These are phyloP conservation scores for Pezicula rhizophila DNA, from an alignment of 2,329 filamentous ascomycete species.

Conservation along the genomic window DNA sequence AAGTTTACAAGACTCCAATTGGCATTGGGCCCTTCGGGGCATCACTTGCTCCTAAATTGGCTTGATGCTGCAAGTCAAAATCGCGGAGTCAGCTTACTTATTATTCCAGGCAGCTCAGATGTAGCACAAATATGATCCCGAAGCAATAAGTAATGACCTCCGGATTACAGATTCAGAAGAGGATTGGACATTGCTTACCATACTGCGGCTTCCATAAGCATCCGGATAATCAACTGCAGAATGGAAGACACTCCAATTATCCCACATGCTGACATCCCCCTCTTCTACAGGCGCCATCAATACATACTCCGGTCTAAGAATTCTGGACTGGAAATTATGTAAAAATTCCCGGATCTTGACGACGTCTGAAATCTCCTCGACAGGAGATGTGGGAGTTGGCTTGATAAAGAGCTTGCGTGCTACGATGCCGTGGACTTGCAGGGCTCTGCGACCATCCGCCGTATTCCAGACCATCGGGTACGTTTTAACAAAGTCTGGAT, in stretches of 20 bases:
- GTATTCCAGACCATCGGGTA: slow-evolving; percentile 43
- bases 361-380: slow-evolving; percentile 32
- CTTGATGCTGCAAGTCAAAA: slow-evolving; percentile 29
- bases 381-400: slow-evolving; percentile 26
- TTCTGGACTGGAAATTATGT: slow-evolving; percentile 31
- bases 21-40: not conserved
- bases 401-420: slow-evolving; percentile 34
- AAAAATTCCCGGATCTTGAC: slow-evolving; percentile 31
- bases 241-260: slow-evolving; percentile 38
- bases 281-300: slow-evolving; percentile 33
- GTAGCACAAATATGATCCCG: too few species aligned
- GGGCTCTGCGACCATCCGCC: slow-evolving; percentile 35
- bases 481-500: slow-evolving; percentile 30
- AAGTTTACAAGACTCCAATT: not conserved
- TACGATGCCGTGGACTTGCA: slow-evolving; percentile 37
- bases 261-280: slow-evolving; percentile 39
- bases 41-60: slow-evolving; percentile 32
- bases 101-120: too few species aligned
- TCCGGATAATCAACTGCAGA: slow-evolving; percentile 38
- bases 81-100: too few species aligned
- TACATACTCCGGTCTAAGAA: slow-evolving; percentile 37
- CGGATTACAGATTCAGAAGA: too few species aligned
- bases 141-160: too few species aligned
- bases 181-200: slow-evolving; percentile 15
- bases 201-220: slow-evolving; percentile 33